phyloP scores from a whole-genome alignment of 1,139 yeast genomes.

The Hansenula sp. region DNA sequence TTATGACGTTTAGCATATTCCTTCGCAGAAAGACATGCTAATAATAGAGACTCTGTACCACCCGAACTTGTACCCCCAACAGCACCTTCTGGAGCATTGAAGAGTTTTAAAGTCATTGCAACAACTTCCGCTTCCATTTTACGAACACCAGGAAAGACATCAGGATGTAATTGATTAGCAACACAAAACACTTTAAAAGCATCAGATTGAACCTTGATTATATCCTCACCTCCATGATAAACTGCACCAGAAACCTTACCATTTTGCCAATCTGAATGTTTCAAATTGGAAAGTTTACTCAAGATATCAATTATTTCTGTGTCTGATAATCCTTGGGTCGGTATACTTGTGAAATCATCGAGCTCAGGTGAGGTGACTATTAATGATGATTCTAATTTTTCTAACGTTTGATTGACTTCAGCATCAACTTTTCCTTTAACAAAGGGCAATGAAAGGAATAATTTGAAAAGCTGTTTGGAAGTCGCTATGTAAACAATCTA shows the following conservation, averaged over 20 bases:
- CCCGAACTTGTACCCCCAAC: conserved; percentile 95
- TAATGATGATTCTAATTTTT: conserved; percentile 48
- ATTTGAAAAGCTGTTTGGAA: conserved; percentile 26
- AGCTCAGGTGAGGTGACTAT: conserved; percentile 47
- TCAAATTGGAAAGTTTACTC: conserved; percentile 41
- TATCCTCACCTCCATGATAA: conserved; percentile 84
- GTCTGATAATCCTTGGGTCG: conserved; percentile 50
- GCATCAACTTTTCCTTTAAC: conserved; percentile 50
- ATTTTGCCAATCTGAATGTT: conserved; percentile 73
- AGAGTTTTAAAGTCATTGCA: conserved; percentile 77
- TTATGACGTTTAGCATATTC: conserved; percentile 47
- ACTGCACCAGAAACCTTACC: conserved; percentile 95
- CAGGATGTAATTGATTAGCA: conserved; percentile 95
- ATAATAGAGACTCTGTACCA: conserved; percentile 89
- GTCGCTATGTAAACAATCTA: conserved; percentile 11
- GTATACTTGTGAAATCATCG: conserved; percentile 46
- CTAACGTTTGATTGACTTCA: conserved; percentile 49
- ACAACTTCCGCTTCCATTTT: conserved; percentile 97
- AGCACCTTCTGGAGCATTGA: conserved; percentile 64
- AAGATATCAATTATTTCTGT: conserved; percentile 43
- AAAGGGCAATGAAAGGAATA: conserved; percentile 48
- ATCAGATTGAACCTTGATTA: conserved; percentile 65
- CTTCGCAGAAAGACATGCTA: conserved; percentile 83
- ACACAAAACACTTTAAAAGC: conserved; percentile 78
- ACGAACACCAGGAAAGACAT: conserved; percentile 92